phyloP scores from a whole-genome alignment of 163 green algal species.

The Scenedesmus sp. region DNA sequence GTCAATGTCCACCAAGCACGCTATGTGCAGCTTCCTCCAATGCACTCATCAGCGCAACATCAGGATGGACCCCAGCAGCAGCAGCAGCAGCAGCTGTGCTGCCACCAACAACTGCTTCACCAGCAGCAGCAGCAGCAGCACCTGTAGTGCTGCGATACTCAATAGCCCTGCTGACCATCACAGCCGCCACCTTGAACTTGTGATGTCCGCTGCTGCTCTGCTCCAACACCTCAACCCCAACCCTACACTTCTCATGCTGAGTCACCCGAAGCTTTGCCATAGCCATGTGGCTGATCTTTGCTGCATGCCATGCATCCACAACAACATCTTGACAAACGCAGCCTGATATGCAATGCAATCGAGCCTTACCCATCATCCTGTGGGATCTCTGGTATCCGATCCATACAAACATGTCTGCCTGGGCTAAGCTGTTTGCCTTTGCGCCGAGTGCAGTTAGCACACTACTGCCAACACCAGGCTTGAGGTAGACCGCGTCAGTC shows the following conservation, averaged over 20 bases:
- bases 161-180: conserved; percentile 3
- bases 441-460: background rate
- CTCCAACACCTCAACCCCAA: conserved; percentile 8
- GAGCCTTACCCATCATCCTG: background rate
- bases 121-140: background rate
- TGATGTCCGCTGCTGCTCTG: background rate
- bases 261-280: conserved; percentile 8
- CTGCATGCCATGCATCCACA: background rate
- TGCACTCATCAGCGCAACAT: background rate
- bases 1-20: no score
- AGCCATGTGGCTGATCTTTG: background rate
- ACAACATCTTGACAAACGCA: background rate
- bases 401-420: conserved; percentile 11
- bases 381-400: background rate
- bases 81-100: background rate
- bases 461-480: background rate
- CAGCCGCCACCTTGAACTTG: conserved; percentile 32
- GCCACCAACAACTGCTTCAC: background rate
- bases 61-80: background rate
- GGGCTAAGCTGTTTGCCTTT: background rate
- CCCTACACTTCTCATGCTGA: background rate
- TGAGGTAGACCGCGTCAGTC: background rate
- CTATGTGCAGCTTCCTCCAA: background rate
- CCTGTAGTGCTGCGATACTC: background rate
- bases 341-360: conserved; percentile 24